Evolutionary conservation across 164 flowering plant species (phyloP).

Genomic region (Vitis vinifera): DNA sequence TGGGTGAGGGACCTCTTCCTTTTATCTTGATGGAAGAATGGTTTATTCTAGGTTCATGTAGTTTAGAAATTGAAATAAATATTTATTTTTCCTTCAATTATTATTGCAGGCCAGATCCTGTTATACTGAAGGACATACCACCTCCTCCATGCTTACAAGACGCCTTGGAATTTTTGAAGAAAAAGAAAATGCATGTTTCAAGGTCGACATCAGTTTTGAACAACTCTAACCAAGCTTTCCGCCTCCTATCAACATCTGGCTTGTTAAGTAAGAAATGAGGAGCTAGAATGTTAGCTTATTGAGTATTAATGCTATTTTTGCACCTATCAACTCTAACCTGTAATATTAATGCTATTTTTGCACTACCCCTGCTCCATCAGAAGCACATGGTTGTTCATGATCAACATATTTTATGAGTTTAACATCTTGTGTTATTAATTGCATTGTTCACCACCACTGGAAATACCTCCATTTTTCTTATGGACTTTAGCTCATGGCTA

Average conservation of each 20-base stretch:
- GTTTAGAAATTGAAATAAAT: not conserved
- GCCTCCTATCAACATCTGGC: slow-evolving; percentile 60
- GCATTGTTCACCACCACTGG: not conserved
- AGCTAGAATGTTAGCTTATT: not conserved
- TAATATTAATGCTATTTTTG: not conserved
- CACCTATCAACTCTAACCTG: not conserved
- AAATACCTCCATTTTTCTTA: not conserved
- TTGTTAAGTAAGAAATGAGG: slow-evolving; percentile 28
- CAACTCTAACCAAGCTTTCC: slow-evolving; percentile 80
- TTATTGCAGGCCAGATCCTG: slow-evolving; percentile 55
- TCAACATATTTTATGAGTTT: not conserved
- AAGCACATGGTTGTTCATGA: not conserved
- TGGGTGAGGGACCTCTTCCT: slow-evolving; percentile 44
- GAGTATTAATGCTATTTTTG: not conserved
- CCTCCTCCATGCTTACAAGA: slow-evolving; percentile 63
- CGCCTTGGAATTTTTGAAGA: slow-evolving; percentile 76
- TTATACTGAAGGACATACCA: slow-evolving; percentile 64
- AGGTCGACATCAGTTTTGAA: slow-evolving; percentile 75
- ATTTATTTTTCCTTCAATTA: not conserved
- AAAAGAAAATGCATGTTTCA: slow-evolving; percentile 66
- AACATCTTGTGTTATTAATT: not conserved
- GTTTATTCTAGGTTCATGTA: no score
- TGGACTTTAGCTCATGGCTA: not conserved
- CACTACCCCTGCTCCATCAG: not conserved
- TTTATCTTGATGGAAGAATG: not conserved